Base-by-base conservation (phyloP, 2,329 filamentous ascomycete genomes). In the Raffaelea deltoideospora region DNA sequence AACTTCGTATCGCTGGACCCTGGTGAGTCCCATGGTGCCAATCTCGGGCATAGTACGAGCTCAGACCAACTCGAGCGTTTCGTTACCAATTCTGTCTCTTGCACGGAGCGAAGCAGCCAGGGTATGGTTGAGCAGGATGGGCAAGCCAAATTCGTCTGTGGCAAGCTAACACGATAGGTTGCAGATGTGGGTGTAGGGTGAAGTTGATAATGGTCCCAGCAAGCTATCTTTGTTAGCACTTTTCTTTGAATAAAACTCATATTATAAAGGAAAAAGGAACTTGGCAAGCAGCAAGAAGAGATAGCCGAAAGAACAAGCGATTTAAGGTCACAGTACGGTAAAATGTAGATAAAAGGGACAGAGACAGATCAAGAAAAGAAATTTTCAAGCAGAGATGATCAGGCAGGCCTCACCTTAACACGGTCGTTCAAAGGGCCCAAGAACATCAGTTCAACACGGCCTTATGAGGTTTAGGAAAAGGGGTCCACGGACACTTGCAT, bases 141-240 rank as follows among this genome's bases (percentile, higher is more conserved):
- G 43, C 40, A 61, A 57, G 43, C 58, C 58, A n/a, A 51, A 41
- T 13, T 42, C 34, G 47, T 60, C 57, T 8, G 58, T 60, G 10
- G 57, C 55, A 45, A 49, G 53, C n/a, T n/a, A n/a, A n/a, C 35
- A 60, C 50, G 51, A 56, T 58, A 29, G 54, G 53, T 42, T 60
- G 55, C 3, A 59, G 43, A 41, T 58, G 56, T 30, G 50, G 50
- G 8, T 41, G 39, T 6, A 56, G 56, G 9, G 42, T 38, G 48
- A 57, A 59, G 43, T 53, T 58, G 22, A 47, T 47, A 1, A 54
- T 54, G 47, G 56, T 54, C 10, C 57, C 58, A 9, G 60, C 52
- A 19, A 60, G 48, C 40, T 41, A 6, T 18, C 3, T 10, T 5
- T n/a, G 34, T 17, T 23, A 37, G 27, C 18, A 17, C 19, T 18